phyloP scores from a whole-genome alignment of 495 filamentous ascomycete species.

The Podospora comata region DNA sequence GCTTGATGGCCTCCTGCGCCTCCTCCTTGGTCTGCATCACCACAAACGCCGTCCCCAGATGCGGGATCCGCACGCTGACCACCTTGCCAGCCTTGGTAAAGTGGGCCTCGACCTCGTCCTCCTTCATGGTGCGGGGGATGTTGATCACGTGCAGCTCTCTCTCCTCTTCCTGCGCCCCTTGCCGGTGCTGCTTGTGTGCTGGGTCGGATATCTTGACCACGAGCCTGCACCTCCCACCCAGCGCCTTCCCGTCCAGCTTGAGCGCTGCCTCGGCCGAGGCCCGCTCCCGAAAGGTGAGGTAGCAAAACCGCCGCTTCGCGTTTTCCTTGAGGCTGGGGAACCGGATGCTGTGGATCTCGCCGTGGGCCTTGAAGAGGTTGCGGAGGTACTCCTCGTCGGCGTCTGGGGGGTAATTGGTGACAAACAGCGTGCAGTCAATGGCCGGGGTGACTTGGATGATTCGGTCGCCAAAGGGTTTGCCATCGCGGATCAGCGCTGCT shows the following conservation, averaged over 20 bases:
- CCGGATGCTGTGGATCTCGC: conserved; percentile 79
- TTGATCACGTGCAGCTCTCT: conserved; percentile 83
- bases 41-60: conserved; percentile 73
- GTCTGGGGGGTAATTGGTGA: conserved; percentile 84
- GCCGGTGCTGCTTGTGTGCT: conserved; percentile 66
- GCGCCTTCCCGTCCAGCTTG: conserved; percentile 61
- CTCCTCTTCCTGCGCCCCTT: conserved; percentile 77
- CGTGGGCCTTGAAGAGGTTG: conserved; percentile 69
- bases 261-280: conserved; percentile 64
- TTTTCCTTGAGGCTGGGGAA: conserved; percentile 90
- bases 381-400: conserved; percentile 80
- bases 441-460: conserved; percentile 70
- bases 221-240: conserved; percentile 60
- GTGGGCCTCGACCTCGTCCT: conserved; percentile 63
- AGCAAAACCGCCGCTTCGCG: conserved; percentile 86
- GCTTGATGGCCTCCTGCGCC: conserved; percentile 60
- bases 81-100: conserved; percentile 76
- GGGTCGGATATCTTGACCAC: conserved; percentile 83
- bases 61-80: conserved; percentile 60
- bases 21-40: conserved; percentile 71
- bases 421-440: conserved; percentile 74
- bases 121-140: conserved; percentile 60
- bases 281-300: conserved; percentile 75
- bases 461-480: conserved; percentile 67
- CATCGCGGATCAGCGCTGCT: conserved; percentile 73